phyloP scores from a whole-genome alignment of 2,329 filamentous ascomycete genomes.

The Fusarium piperis region DNA sequence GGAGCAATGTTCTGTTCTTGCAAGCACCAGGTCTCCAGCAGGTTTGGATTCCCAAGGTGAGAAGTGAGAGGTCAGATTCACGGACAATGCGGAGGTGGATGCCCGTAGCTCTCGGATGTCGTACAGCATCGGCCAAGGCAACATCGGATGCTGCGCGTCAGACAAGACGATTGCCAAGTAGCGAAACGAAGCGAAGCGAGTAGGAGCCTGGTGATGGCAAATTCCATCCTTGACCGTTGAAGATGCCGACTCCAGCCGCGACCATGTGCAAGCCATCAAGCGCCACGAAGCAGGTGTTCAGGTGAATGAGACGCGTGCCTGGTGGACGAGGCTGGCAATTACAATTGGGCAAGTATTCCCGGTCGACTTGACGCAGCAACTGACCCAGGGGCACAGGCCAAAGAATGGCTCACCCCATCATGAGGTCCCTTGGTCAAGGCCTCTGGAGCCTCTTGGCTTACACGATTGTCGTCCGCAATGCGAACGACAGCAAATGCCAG shows the following conservation, averaged over 20 bases:
- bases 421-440: constrained; percentile 4
- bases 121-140: constrained; percentile 11
- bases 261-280: background rate
- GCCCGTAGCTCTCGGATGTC: constrained; percentile 5
- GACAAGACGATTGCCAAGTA: background rate
- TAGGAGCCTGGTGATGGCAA: background rate
- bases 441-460: constrained; percentile 29
- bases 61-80: constrained; percentile 8
- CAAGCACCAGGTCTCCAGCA: background rate
- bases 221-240: background rate
- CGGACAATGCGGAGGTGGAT: constrained; percentile 24
- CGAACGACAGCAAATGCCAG: background rate
- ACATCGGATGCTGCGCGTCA: constrained; percentile 6
- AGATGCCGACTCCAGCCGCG: constrained; percentile 12
- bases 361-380: background rate
- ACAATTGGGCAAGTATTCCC: constrained; percentile 6
- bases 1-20: constrained; percentile 2
- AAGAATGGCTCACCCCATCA: constrained; percentile 6
- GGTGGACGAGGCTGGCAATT: constrained; percentile 10
- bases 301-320: background rate
- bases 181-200: background rate
- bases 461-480: constrained; percentile 15
- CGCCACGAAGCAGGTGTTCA: background rate
- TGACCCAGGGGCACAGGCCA: constrained; percentile 15
- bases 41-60: background rate